Conservation (phyloP, 306 rosid species). For the Hylodesmum podocarpum region DNA sequence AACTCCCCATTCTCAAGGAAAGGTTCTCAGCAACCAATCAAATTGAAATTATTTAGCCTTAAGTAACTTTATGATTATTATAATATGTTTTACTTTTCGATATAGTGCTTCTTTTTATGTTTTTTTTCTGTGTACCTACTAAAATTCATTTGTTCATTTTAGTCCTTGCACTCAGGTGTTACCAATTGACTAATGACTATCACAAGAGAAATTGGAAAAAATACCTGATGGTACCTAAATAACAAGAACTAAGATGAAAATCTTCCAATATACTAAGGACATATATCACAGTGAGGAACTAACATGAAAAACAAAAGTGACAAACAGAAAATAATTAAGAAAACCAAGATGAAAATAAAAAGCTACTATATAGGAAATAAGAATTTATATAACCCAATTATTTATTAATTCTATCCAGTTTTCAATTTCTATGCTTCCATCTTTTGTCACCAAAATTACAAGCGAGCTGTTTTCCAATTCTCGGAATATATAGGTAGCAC, state of each 20-base stretch:
- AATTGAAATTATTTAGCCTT: neutral
- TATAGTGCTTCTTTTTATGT: neutral
- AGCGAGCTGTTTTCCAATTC: neutral
- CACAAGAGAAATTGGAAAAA: neutral
- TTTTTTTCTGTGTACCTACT: neutral
- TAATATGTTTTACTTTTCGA: neutral
- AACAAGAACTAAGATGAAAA: neutral
- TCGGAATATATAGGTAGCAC: neutral
- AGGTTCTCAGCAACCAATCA: neutral
- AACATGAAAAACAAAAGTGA: too few species aligned
- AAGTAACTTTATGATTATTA: neutral
- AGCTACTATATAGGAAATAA: too few species aligned
- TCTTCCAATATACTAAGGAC: neutral
- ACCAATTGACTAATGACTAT: neutral
- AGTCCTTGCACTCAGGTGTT: neutral
- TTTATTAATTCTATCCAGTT: neutral
- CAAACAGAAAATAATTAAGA: too few species aligned
- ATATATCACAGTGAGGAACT: neutral
- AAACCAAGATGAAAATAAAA: too few species aligned
- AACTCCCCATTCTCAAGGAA: neutral
- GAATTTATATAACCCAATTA: too few species aligned
- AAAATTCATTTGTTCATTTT: neutral
- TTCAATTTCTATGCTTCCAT: neutral
- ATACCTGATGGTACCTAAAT: neutral
- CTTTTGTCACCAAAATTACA: neutral